Evolutionary conservation across 108 stramenopile species (phyloP), one percentile per base, ranked within the genome.

Genomic region (Conticribra weissflogii): DNA sequence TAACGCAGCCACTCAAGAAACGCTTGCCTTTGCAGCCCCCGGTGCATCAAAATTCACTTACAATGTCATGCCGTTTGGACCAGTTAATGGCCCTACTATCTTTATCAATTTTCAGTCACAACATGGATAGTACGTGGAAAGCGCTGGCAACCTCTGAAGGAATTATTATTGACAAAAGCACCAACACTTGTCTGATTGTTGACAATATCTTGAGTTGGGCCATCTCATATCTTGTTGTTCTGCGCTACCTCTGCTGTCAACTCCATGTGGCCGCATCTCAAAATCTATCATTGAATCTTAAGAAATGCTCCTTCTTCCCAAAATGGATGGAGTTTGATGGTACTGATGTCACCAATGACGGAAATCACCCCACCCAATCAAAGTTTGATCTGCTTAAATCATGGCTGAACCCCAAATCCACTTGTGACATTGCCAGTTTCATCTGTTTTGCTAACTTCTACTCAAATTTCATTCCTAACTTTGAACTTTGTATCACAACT

Each of bases 31-130:
- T 21, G 18, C 9, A 14, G 63, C 49, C 1, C 63, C 63, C 8
- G 29, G 51, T 51, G 63, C 63, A n/a, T 51, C 48, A 1, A 63
- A 63, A 51, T 63, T 24, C 27, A 30, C 28, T 1, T 63, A 9
- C 2, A 50, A 30, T 32, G 63, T 63, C 5, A 63, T 63, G 63
- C 49, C 50, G 2, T 63, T 63, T 51, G 63, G 63, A 3, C 63
- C 63, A 18, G 48, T 31, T n/a, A 63, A 63, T 44, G 63, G 63
- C 29, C 63, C 50, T 2, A 0, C 29, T 4, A 63, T 51, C 2
- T 63, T 63, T 25, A 63, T 63, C 28, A n/a, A n/a, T 14, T 9
- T 63, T 63, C 30, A 63, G 49, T 29, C 63, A 63, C 19, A 49
- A 63, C 50, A 31, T 63, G 48, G 29, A 51, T 7, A 24, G 50